phyloP scores from a whole-genome alignment of 2,329 filamentous ascomycete species.

The Exophiala calicioides region DNA sequence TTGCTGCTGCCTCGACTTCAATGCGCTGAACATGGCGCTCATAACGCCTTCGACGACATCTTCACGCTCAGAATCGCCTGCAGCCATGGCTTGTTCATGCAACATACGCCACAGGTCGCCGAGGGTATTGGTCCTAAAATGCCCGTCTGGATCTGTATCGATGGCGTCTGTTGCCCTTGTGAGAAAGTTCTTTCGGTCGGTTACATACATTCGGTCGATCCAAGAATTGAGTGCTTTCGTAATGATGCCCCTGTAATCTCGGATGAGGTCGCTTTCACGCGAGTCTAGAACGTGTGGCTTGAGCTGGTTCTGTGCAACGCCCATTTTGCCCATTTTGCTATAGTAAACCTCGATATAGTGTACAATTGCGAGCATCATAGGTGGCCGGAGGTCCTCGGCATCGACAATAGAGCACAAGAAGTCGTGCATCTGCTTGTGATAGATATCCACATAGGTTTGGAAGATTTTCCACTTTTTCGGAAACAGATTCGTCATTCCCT shows the following conservation, averaged over 20 bases:
- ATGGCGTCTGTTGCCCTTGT: slow-evolving; percentile 77
- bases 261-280: slow-evolving; percentile 83
- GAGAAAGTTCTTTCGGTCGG: slow-evolving; percentile 78
- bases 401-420: slow-evolving; percentile 82
- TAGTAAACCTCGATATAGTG: slow-evolving; percentile 97
- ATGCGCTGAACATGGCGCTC: slow-evolving; percentile 88
- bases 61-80: slow-evolving; percentile 77
- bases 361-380: slow-evolving; percentile 86
- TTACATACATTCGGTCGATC: slow-evolving; percentile 88
- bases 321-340: slow-evolving; percentile 89
- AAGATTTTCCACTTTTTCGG: slow-evolving; percentile 97
- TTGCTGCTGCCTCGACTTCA: slow-evolving; percentile 77
- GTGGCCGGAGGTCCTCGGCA: slow-evolving; percentile 78
- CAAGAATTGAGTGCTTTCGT: slow-evolving; percentile 95
- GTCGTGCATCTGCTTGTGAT: slow-evolving; percentile 94
- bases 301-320: slow-evolving; percentile 74
- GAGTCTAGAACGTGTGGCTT: slow-evolving; percentile 86
- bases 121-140: slow-evolving; percentile 87
- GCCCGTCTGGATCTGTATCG: slow-evolving; percentile 83
- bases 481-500: slow-evolving; percentile 88
- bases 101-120: slow-evolving; percentile 98
- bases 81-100: slow-evolving; percentile 84
- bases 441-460: slow-evolving; percentile 84
- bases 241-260: slow-evolving; percentile 92
- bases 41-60: slow-evolving; percentile 95